Percentiles rank a stretch among this genome's conserved stretches.
phyloP scores from a whole-genome alignment of 768 basidiomycete genomes.

The Leccinellum rugosiceps region DNA sequence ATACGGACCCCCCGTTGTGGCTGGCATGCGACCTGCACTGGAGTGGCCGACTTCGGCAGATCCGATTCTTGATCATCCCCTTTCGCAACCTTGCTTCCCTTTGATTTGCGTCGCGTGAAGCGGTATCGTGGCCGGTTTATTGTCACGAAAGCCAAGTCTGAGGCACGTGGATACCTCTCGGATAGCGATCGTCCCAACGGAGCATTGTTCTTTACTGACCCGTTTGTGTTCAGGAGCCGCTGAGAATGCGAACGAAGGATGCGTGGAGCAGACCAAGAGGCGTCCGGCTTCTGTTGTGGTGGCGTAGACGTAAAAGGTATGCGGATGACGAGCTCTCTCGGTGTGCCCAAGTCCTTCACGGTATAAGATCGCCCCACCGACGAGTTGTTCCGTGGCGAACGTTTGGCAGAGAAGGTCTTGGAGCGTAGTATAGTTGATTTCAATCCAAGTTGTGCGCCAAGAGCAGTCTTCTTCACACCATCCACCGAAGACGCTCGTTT shows the following conservation, averaged over 20 bases:
- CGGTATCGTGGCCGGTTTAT: constrained; percentile 21
- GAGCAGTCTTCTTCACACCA: background rate
- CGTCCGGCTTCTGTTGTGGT: constrained; percentile 3
- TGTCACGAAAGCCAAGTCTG: constrained; percentile 23
- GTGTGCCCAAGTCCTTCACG: background rate
- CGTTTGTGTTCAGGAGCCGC: constrained; percentile 1
- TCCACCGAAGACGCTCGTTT: constrained; percentile 11
- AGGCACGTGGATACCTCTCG: constrained; percentile 18
- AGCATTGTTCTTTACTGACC: background rate
- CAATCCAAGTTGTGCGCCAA: background rate
- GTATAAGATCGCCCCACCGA: background rate
- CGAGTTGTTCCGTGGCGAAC: background rate
- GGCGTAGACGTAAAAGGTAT: constrained; percentile 24
- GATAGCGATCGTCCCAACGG: constrained; percentile 24
- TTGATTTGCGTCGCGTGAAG: constrained; percentile 12
- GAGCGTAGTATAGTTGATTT: constrained; percentile 15
- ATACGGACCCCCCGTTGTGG: background rate
- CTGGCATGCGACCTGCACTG: background rate
- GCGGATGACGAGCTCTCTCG: constrained; percentile 18
- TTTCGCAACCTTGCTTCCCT: background rate
- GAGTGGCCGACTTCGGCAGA: background rate
- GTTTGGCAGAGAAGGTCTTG: constrained; percentile 3
- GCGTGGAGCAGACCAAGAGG: constrained; percentile 12
- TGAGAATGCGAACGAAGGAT: constrained; percentile 30
- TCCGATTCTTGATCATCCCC: background rate